Conservation (phyloP, 352 stramenopile species). For the Pythium myriotylum region DNA sequence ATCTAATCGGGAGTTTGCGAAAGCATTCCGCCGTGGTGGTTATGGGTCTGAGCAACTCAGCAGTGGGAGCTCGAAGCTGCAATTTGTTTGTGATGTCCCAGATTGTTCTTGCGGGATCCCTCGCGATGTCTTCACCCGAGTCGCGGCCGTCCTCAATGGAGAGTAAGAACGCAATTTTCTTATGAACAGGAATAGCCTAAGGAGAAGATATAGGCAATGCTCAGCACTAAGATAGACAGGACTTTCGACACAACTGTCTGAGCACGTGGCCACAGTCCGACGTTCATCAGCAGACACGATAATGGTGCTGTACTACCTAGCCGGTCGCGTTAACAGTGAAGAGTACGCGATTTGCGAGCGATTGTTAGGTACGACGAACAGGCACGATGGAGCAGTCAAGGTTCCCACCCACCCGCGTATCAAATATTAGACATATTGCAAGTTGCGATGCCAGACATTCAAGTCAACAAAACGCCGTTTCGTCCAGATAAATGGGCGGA, state of each 20-base stretch:
- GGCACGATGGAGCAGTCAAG: too few relatives aligned
- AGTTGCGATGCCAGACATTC: constrained; percentile 53
- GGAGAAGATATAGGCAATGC: background rate
- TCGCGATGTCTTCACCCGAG: constrained; percentile 59
- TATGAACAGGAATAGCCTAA: too few relatives aligned
- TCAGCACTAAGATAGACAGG: too few relatives aligned
- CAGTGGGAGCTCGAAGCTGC: constrained; percentile 2
- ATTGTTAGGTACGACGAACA: constrained; percentile 61
- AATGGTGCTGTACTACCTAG: constrained; percentile 67
- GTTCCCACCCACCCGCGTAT: background rate
- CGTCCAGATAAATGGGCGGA: constrained; percentile 46
- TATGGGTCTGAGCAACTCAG: background rate
- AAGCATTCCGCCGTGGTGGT: constrained; percentile 8
- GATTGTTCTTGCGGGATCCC: constrained; percentile 60
- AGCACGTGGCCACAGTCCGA: too few relatives aligned
- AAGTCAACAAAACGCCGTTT: constrained; percentile 53
- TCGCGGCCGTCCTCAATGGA: constrained; percentile 50
- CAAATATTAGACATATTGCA: constrained; percentile 71
- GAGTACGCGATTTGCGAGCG: constrained; percentile 78
- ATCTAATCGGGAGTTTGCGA: constrained; percentile 17
- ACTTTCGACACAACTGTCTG: too few relatives aligned
- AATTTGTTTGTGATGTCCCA: constrained; percentile 54
- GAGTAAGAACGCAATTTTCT: constrained; percentile 28
- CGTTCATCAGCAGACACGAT: too few relatives aligned
- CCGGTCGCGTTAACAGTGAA: constrained; percentile 65